Percentiles rank a stretch among this genome's conserved stretches.
Evolutionary conservation across 2,329 filamentous ascomycete species (phyloP).

Genomic region (Madurella fahalii): DNA sequence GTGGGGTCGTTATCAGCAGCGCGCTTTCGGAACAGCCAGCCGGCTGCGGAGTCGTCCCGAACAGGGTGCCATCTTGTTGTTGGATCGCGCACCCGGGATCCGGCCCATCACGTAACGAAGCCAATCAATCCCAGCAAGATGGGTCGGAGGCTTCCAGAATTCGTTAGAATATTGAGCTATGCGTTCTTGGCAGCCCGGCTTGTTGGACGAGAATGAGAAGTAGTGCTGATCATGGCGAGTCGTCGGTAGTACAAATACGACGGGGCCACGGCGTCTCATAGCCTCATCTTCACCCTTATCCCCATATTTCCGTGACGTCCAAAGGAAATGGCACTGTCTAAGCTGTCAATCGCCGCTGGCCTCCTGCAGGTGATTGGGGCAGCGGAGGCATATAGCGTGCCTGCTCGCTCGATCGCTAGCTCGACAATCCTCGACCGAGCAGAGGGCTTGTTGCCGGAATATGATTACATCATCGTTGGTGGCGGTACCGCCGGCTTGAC

Average conservation of each 20-base stretch:
- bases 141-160: constrained; percentile 7
- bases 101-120: background rate
- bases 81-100: constrained; percentile 4
- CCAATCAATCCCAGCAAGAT: background rate
- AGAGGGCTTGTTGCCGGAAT: constrained; percentile 9
- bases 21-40: too few relatives aligned
- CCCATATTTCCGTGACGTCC: too few relatives aligned
- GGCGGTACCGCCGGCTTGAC: constrained; percentile 21
- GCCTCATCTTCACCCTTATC: background rate
- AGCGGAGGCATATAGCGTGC: background rate
- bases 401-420: background rate
- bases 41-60: too few relatives aligned
- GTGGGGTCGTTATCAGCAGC: too few relatives aligned
- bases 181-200: constrained; percentile 1
- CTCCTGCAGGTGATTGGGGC: background rate
- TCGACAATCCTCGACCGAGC: constrained; percentile 8
- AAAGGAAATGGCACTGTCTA: constrained; percentile 5
- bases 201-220: too few relatives aligned
- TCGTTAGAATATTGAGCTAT: constrained; percentile 10
- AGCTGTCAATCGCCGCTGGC: background rate
- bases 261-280: too few relatives aligned
- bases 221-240: too few relatives aligned
- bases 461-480: constrained; percentile 23
- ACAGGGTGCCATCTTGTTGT: constrained; percentile 3
- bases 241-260: too few relatives aligned